A percentile compares a stretch with the other conserved stretches of the same genome.
Evolutionary conservation across 1,139 yeast genomes (phyloP).

Genomic region (Kodamaea ohmeri): DNA sequence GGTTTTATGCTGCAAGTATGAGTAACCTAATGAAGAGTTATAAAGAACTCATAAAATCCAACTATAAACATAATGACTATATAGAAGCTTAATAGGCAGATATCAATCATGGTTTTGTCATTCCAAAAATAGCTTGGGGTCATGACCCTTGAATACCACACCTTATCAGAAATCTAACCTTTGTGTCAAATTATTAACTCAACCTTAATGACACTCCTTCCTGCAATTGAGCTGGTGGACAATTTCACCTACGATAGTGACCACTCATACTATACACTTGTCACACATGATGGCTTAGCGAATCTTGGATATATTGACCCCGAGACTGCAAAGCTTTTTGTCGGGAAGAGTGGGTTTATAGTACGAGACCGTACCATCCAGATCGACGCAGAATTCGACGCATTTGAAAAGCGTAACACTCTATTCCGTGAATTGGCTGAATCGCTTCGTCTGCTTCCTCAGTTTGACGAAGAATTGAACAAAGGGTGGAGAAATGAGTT

Average conservation of each 20-base stretch:
- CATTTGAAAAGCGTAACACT: slow-evolving; percentile 46
- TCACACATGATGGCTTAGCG: slow-evolving; percentile 48
- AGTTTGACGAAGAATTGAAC: slow-evolving; percentile 41
- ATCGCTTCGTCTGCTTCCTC: slow-evolving; percentile 36
- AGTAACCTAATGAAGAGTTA: no score
- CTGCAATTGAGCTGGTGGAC: slow-evolving; percentile 44
- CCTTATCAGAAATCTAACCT: background rate
- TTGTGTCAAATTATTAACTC: background rate
- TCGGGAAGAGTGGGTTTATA: slow-evolving; percentile 26
- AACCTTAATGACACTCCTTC: slow-evolving; percentile 3
- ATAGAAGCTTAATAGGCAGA: no score
- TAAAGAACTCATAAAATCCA: no score
- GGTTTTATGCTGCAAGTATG: no score
- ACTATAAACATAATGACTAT: no score
- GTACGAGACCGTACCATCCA: slow-evolving; percentile 32
- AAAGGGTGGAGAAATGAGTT: slow-evolving; percentile 88
- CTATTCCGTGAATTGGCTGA: slow-evolving; percentile 45
- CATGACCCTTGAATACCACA: no score
- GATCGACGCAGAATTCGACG: slow-evolving; percentile 36
- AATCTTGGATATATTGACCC: slow-evolving; percentile 55
- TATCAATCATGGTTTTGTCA: no score
- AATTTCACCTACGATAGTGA: slow-evolving; percentile 38
- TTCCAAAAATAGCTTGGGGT: no score
- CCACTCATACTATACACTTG: slow-evolving; percentile 33
- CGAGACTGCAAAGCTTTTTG: slow-evolving; percentile 41